Conservation (phyloP, 2,329 filamentous ascomycete genomes). For the Karstenula rhodostoma region DNA sequence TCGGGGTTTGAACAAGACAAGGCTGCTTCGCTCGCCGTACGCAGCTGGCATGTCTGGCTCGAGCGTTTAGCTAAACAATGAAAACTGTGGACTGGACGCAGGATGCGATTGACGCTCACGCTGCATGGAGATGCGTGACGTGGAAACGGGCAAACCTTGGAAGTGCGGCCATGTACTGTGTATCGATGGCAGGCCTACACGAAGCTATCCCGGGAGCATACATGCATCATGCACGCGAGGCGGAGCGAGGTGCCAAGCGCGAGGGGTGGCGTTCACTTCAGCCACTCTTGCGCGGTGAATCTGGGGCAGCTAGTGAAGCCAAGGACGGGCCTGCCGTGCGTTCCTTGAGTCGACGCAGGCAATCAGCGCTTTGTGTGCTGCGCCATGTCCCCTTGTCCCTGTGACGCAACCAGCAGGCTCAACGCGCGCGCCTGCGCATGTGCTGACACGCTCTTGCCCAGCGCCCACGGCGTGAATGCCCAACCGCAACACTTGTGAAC, state of each 20-base stretch:
- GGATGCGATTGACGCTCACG: neutral
- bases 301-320: conserved; percentile 7
- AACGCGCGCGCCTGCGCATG: neutral
- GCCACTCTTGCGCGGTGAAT: conserved; percentile 2
- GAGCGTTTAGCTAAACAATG: neutral
- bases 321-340: conserved; percentile 13
- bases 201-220: conserved; percentile 3
- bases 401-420: conserved; percentile 15
- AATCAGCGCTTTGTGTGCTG: conserved; percentile 12
- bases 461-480: neutral
- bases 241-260: neutral
- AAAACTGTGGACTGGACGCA: neutral
- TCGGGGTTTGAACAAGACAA: neutral
- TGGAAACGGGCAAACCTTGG: neutral
- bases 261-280: neutral
- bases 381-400: conserved; percentile 10
- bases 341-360: conserved; percentile 8
- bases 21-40: neutral
- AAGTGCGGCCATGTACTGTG: neutral
- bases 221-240: neutral
- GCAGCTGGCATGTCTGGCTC: neutral
- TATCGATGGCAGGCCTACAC: neutral
- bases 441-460: conserved; percentile 1
- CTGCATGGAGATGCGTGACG: neutral
- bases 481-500: neutral